Evolutionary conservation across 345 rosid genomes (phyloP), one percentile per base, ranked within the genome.

Genomic region (Odontarrhena argentea): DNA sequence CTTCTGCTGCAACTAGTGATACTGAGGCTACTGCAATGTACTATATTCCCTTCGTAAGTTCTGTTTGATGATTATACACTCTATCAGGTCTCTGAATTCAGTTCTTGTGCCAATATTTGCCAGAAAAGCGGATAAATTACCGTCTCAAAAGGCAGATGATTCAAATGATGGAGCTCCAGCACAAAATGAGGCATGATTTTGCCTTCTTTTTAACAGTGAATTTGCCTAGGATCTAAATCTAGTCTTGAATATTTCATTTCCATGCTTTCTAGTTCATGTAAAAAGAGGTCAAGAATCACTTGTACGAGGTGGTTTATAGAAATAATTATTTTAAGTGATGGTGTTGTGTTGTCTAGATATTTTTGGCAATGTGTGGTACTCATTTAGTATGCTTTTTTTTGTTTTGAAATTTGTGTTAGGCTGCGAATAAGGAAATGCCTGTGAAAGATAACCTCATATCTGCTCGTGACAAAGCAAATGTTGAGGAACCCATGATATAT

Each of bases 401-500:
- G 47, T 24, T 53, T 57, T 35, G 55, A 25, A 40, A 28, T 15
- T 55, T 38, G 34, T 58, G 55, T 67, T 87, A 89, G 98, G 92
- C 85, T 68, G 86, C 73, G 10, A 81, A 71, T 80, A 88, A 78
- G 70, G 94, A 83, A 44, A 68, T 51, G 43, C 74, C 65, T 2
- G 79, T 60, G 58, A 83, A 88, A 76, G 70, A 60, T 70, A 82
- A 77, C 76, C 74, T 65, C 59, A 68, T 85, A 65, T 81, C 85
- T 34, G 45, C 57, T 42, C 91, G 88, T 66, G 99, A 87, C 83
- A 91, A 86, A 78, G 59, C 67, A 62, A 71, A 60, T 9, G 92
- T 79, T 67, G 95, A 91, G 59, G 97, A 94, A 77, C 93, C 96
- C 68, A 68, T 87, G 36, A 74, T 85, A 34, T 94, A 79, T 69